A percentile compares a stretch with the other conserved stretches of the same genome.
Conservation (phyloP, 495 filamentous ascomycete genomes). For the Tirmania nivea region DNA sequence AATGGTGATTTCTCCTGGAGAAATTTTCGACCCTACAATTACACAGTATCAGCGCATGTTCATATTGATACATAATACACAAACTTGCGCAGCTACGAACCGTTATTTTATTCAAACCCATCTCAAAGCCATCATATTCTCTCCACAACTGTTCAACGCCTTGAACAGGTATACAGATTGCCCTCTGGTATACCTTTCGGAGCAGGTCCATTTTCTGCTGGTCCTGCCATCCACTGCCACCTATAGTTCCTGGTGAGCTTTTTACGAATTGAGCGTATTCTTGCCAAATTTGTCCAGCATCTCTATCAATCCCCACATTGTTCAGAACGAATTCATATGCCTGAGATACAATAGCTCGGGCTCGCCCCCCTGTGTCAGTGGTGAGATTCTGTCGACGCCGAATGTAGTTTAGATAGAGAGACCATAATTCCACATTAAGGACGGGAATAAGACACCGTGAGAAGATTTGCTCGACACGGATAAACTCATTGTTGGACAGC, state of each 20-base stretch:
- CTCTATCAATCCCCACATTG: slow-evolving; percentile 75
- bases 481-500: slow-evolving; percentile 54
- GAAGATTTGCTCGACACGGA: slow-evolving; percentile 61
- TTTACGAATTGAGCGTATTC: slow-evolving; percentile 86
- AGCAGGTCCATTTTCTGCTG: slow-evolving; percentile 91
- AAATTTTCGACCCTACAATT: slow-evolving; percentile 59
- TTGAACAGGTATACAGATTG: slow-evolving; percentile 61
- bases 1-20: slow-evolving; percentile 73
- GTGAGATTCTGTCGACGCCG: slow-evolving; percentile 70
- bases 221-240: slow-evolving; percentile 80
- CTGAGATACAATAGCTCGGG: slow-evolving; percentile 52
- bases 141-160: slow-evolving; percentile 74
- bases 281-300: slow-evolving; percentile 73
- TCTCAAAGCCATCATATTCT: slow-evolving; percentile 91
- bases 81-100: slow-evolving; percentile 25
- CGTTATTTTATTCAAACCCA: slow-evolving; percentile 70
- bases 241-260: slow-evolving; percentile 58
- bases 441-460: slow-evolving; percentile 45
- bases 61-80: slow-evolving; percentile 8
- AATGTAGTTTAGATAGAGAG: slow-evolving; percentile 82
- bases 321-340: slow-evolving; percentile 82
- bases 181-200: slow-evolving; percentile 74
- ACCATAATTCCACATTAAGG: slow-evolving; percentile 71
- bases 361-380: slow-evolving; percentile 52
- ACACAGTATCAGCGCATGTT: slow-evolving; percentile 2